Evolutionary conservation across 1,284 basidiomycete genomes (phyloP).

Genomic region (Sanguinoderma infundibulare): DNA sequence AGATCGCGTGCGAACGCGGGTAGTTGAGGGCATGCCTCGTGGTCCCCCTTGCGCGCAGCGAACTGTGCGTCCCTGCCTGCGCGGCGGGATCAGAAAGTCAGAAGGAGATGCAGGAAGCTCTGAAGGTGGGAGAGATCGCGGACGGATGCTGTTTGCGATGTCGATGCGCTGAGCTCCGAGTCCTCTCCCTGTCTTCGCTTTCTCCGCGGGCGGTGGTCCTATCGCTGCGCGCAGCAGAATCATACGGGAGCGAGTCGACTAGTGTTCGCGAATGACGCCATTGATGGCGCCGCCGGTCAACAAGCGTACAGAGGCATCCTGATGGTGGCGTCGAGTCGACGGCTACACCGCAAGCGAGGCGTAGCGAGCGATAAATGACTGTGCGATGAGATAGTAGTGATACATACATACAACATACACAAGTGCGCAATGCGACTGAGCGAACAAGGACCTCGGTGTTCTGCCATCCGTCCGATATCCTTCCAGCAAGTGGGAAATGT

Average conservation of each 20-base stretch:
- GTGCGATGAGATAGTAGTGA: constrained; percentile 6
- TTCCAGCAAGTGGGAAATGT: neutral
- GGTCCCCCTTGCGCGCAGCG: too few species aligned
- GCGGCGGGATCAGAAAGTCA: constrained; percentile 8
- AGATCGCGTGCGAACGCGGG: too few species aligned
- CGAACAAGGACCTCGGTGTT: too few species aligned
- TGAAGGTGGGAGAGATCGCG: neutral
- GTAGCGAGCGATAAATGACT: neutral
- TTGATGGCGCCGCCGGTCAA: neutral
- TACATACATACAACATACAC: constrained; percentile 25
- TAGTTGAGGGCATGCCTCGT: too few species aligned
- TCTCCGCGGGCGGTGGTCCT: too few species aligned
- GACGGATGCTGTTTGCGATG: neutral
- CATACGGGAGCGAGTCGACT: too few species aligned
- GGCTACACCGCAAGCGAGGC: too few species aligned
- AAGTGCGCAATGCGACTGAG: constrained; percentile 5
- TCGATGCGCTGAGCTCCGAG: neutral
- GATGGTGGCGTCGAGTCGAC: neutral
- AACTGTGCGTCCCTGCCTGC: too few species aligned
- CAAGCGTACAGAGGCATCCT: neutral
- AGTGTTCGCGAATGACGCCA: neutral
- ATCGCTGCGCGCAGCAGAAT: too few species aligned
- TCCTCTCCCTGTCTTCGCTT: too few species aligned
- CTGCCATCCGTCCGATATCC: too few species aligned
- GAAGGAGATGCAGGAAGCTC: constrained; percentile 1